These are phyloP conservation scores for Pecoramyces ruminantium DNA, from an alignment of 192 early-diverging fungal species.

Conservation along the genomic window DNA sequence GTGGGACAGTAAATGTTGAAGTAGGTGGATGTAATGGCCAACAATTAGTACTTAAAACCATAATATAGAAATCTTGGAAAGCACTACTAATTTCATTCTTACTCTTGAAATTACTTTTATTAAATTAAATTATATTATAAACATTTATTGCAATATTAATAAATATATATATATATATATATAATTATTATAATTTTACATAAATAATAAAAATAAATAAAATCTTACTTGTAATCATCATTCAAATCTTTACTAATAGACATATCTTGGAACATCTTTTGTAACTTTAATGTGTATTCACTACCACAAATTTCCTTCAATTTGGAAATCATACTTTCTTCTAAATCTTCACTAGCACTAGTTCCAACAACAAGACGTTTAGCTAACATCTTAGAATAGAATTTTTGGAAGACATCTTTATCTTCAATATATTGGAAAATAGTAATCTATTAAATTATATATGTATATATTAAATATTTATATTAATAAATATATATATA, in stretches of 20 bases:
- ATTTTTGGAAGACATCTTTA: constrained; percentile 85
- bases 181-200: constrained; percentile 28
- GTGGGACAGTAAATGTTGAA: constrained; percentile 69
- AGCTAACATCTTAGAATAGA: constrained; percentile 65
- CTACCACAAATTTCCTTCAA: constrained; percentile 65
- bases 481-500: no score
- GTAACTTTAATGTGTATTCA: constrained; percentile 71
- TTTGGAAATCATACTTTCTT: constrained; percentile 58
- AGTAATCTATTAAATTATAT: constrained; percentile 41
- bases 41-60: constrained; percentile 68
- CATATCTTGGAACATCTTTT: constrained; percentile 79
- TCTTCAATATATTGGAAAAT: constrained; percentile 79
- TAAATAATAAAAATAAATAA: constrained; percentile 15
- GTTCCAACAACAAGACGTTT: constrained; percentile 60
- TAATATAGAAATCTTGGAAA: constrained; percentile 63
- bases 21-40: constrained; percentile 78
- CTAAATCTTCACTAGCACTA: constrained; percentile 60
- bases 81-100: neutral
- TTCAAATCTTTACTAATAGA: constrained; percentile 53
- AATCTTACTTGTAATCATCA: constrained; percentile 24
- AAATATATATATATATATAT: no score
- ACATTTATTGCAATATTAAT: no score
- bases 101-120: constrained; percentile 3
- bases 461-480: no score
- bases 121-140: no score